Conservation (phyloP, 148 eudicot genomes). For the Mesembryanthemum crystallinum region DNA sequence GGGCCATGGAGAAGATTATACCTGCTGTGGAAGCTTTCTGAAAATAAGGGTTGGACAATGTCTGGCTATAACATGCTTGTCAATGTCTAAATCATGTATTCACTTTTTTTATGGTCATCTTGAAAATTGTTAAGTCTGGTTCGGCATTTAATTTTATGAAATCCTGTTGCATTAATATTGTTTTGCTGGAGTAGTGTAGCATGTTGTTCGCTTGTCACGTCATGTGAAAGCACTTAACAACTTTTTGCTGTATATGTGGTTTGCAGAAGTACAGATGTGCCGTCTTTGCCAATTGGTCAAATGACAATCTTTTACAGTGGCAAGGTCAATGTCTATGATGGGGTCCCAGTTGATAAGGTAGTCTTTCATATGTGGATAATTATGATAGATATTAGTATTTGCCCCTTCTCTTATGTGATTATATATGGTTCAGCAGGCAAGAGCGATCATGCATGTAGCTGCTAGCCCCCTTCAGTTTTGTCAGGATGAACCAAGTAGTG, state of each 20-base stretch:
- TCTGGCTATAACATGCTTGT: not conserved
- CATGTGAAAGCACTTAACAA: not conserved
- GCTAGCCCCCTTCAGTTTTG: conserved; percentile 61
- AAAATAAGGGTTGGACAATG: not conserved
- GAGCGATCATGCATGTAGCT: conserved; percentile 68
- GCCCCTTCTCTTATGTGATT: conserved; percentile 31
- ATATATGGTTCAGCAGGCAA: conserved; percentile 55
- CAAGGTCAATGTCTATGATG: conserved; percentile 87
- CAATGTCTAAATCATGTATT: not conserved
- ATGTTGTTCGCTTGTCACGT: not conserved
- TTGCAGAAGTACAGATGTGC: conserved; percentile 50
- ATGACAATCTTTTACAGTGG: conserved; percentile 91
- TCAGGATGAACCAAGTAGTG: conserved; percentile 44
- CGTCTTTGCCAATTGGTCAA: conserved; percentile 49
- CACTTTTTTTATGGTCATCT: not conserved
- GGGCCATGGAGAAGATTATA: not conserved
- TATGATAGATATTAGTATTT: not conserved
- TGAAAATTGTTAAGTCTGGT: no score
- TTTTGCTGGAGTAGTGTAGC: not conserved
- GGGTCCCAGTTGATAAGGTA: conserved; percentile 82
- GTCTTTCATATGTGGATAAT: conserved; percentile 11
- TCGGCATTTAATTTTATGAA: no score
- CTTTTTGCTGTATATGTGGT: conserved; percentile 8
- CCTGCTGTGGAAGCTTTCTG: not conserved
- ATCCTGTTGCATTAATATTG: no score